Evolutionary conservation across 1,284 basidiomycete genomes (phyloP), one percentile per base, ranked within the genome.

Genomic region (Puccinia novopanici): DNA sequence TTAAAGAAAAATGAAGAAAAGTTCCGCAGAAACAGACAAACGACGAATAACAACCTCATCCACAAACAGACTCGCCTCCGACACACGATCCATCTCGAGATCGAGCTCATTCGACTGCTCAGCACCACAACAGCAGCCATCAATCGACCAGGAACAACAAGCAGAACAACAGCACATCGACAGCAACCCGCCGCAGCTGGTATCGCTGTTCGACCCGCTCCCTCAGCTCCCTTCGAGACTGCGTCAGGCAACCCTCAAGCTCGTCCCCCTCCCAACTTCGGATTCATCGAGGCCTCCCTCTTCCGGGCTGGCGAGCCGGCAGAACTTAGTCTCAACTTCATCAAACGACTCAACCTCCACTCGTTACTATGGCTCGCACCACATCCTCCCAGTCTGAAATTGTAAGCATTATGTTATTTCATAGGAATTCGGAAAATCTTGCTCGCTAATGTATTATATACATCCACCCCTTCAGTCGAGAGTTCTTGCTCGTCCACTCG

Each of bases 211-310:
- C 34, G 50, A 77, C 52, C 75, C 65, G 0, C 55, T 77, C 22
- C 63, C 75, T 19, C 59, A 27, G 10, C 40, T 77, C 2, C 59
- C 63, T n/a, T 67, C 27, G 22, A 17, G 63, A 40, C 37, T 68
- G 24, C 37, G 63, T n/a, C 61, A 68, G n/a, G 75, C 75, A 19
- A 30, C 59, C 2, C 45, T 68, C 5, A 77, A 77, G 54, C 65
- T 68, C 3, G 63, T 77, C 75, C 75, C 10, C 75, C 75, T 13
- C 75, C 75, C 15, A 77, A 77, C 52, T 77, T 77, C 24, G 75
- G 75, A 22, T 77, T 67, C 24, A 55, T 77, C 50, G 75, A 77
- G 55, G 50, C 24, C 10, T 68, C 30, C 1, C 57, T 77, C 34
- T 77, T 61, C 24, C 17, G 75, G 24, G 48, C 75, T 2, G 75